Conservation (phyloP, 2,329 filamentous ascomycete genomes). For the Sarocladiaceae sp. region DNA sequence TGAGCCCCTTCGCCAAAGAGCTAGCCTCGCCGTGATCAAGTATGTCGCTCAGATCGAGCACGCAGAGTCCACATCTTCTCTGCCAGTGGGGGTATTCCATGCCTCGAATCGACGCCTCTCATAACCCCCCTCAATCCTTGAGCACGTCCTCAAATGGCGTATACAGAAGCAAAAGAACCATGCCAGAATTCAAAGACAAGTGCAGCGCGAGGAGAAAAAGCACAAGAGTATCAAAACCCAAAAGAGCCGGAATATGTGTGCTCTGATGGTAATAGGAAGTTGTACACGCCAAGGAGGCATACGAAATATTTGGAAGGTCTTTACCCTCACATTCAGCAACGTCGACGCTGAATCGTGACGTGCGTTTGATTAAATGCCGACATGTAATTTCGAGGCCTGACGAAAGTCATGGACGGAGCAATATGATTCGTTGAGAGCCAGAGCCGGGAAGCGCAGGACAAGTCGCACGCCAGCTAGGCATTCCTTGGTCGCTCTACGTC, state of each 20-base stretch:
- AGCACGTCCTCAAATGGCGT: not conserved
- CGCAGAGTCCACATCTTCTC: not conserved
- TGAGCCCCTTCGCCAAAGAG: too few relatives aligned
- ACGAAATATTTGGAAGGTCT: too few relatives aligned
- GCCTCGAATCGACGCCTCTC: constrained; percentile 2
- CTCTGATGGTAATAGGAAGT: constrained; percentile 3
- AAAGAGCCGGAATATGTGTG: constrained; percentile 4
- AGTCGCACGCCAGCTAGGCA: not conserved
- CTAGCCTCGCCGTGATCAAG: too few relatives aligned
- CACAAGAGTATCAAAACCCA: constrained; percentile 7
- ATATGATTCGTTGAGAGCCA: too few relatives aligned
- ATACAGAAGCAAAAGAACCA: constrained; percentile 7
- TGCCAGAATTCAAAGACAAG: constrained; percentile 1
- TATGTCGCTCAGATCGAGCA: not conserved
- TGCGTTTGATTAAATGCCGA: too few relatives aligned
- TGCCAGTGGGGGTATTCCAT: not conserved
- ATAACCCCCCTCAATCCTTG: not conserved
- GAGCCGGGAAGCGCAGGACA: too few relatives aligned
- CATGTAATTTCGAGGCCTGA: too few relatives aligned
- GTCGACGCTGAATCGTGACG: too few relatives aligned
- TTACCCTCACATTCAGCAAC: too few relatives aligned
- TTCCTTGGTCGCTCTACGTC: not conserved
- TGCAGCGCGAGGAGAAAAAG: not conserved
- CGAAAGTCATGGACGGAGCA: too few relatives aligned
- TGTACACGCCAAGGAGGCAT: constrained; percentile 6